Conservation (phyloP, 495 filamentous ascomycete genomes). For the Penicillium steckii region DNA sequence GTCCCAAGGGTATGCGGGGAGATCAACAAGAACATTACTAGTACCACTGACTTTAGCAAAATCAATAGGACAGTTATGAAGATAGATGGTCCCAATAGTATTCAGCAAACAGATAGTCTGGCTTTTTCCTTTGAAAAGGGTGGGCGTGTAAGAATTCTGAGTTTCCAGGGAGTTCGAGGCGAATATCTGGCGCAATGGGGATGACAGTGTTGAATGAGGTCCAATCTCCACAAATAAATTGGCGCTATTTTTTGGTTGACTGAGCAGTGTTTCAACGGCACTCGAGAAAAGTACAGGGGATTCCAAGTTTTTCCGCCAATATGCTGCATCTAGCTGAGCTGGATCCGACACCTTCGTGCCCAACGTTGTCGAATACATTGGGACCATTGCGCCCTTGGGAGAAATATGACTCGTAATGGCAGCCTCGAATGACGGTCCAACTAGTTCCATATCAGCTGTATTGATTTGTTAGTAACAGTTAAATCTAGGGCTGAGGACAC, state of each 20-base stretch:
- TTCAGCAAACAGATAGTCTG: constrained; percentile 13
- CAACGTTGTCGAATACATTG: not conserved
- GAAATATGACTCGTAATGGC: not conserved
- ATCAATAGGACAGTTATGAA: no score
- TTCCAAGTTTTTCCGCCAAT: constrained; percentile 37
- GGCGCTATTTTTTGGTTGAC: not conserved
- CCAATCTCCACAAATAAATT: constrained; percentile 52
- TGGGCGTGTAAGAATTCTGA: constrained; percentile 24
- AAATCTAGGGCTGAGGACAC: no score
- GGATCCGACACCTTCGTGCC: not conserved
- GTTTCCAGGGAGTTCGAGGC: not conserved
- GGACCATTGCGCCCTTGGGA: not conserved
- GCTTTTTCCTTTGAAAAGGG: constrained; percentile 23
- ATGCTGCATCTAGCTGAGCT: constrained; percentile 28
- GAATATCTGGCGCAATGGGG: constrained; percentile 50
- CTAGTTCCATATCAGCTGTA: not conserved
- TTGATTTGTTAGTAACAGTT: no score
- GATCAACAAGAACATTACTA: constrained; percentile 29
- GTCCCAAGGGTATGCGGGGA: constrained; percentile 53
- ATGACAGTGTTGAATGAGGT: constrained; percentile 56
- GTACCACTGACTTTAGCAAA: constrained; percentile 36
- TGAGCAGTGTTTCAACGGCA: constrained; percentile 18
- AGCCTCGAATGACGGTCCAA: not conserved
- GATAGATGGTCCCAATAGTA: constrained; percentile 22
- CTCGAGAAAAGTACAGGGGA: constrained; percentile 17